Evolutionary conservation across 2,329 filamentous ascomycete genomes (phyloP).

Genomic region (Colletotrichum sp.): DNA sequence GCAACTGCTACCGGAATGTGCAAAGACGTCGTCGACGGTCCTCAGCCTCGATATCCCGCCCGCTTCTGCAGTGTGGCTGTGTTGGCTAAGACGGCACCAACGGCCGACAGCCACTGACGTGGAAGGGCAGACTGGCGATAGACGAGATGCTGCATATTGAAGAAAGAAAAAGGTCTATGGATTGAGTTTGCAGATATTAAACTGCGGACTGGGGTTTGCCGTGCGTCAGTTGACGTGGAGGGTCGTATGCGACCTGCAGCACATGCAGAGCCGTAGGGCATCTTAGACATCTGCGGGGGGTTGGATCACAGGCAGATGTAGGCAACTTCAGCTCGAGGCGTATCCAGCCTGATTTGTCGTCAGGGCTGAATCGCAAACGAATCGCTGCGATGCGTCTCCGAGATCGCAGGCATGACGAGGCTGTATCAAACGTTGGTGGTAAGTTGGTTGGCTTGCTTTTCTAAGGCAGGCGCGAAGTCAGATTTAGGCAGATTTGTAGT

Average conservation of each 20-base stretch:
- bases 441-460: not conserved
- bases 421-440: not conserved
- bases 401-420: not conserved
- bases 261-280: not conserved
- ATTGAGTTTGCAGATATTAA: not conserved
- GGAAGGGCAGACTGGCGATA: not conserved
- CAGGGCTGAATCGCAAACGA: not conserved
- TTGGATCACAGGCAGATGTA: not conserved
- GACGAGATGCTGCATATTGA: not conserved
- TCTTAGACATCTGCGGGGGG: not conserved
- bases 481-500: not conserved
- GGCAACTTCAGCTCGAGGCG: not conserved
- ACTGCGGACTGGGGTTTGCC: not conserved
- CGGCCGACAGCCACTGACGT: not conserved
- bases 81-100: not conserved
- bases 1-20: not conserved
- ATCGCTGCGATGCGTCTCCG: not conserved
- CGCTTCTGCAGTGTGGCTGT: not conserved
- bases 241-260: not conserved
- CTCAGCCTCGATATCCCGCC: not conserved
- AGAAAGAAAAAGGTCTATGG: not conserved
- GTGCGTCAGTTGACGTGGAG: not conserved
- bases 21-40: not conserved
- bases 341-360: not conserved
- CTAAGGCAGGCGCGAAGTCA: not conserved